Evolutionary conservation across 1,139 yeast genomes (phyloP), one percentile per base, ranked within the genome.

Genomic region (Candida anutae): DNA sequence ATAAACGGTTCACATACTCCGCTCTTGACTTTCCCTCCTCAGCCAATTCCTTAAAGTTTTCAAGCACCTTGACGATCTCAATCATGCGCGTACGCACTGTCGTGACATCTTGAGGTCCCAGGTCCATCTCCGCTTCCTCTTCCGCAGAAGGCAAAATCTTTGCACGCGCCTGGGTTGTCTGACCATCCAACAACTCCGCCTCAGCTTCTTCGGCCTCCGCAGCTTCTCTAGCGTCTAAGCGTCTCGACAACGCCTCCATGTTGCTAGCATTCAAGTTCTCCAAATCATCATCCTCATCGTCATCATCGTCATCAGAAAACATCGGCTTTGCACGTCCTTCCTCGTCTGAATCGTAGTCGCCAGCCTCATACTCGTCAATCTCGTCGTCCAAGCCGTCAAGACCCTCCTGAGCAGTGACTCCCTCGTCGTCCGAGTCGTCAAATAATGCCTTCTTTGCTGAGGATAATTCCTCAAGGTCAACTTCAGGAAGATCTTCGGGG

Each of bases 61-160:
- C 97, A 44, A 93, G 70, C n/a, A 90, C 96, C 55, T 88, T 88
- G 29, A 87, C 93, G 36, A 93, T 74, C 62, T 93, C 98, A 41
- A 90, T 76, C 79, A 93, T 88, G 58, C 99, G 75, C 15, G 96
- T 84, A 58, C 97, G 77, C 12, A 84, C 72, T 46, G 83, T 68
- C 8, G 87, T 81, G 30, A 88, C 69, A 50, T 88, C 95, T 45
- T 75, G 75, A 24, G 83, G 79, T 15, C 71, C 75, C 12, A 53
- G 50, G 13, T 56, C 59, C 31, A 66, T 58, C 28, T 64, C 63
- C 36, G 69, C 77, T 44, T 70, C 74, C 42, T 72, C 82, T 32
- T 64, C 71, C 35, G 54, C 72, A 4, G 77, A 63, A 22, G 90
- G 90, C 38, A 81, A 63, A 22, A 81, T 64, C 36, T 63, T 56